Percentiles rank a stretch among this genome's conserved stretches.
Conservation (phyloP, 768 basidiomycete species). For the Suillus brevipes region DNA sequence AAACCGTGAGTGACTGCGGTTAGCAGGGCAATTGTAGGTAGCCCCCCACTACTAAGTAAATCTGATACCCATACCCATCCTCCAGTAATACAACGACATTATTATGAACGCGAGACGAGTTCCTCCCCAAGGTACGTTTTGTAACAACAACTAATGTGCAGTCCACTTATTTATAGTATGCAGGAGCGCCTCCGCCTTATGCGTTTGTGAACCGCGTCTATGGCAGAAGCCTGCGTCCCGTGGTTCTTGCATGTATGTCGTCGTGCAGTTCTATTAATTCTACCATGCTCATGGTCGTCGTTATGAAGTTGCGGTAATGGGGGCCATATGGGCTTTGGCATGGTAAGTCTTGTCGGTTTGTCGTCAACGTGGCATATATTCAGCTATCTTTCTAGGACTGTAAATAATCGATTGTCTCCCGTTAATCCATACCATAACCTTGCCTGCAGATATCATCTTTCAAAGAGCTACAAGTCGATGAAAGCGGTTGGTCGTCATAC, state of each 20-base stretch:
- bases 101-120: constrained; percentile 19
- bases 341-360: constrained; percentile 47
- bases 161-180: neutral
- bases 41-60: neutral
- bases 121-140: constrained; percentile 17
- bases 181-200: constrained; percentile 57
- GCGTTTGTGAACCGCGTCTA: constrained; percentile 60
- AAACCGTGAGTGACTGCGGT: neutral
- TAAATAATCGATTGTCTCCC: constrained; percentile 11
- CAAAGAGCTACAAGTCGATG: constrained; percentile 49
- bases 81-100: neutral
- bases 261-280: constrained; percentile 6
- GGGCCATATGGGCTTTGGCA: constrained; percentile 59
- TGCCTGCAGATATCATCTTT: constrained; percentile 59
- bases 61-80: neutral
- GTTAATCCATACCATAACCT: neutral
- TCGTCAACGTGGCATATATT: neutral
- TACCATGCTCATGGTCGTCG: constrained; percentile 1
- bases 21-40: neutral
- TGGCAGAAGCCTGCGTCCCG: constrained; percentile 56
- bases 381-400: constrained; percentile 20
- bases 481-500: constrained; percentile 42
- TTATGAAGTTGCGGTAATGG: constrained; percentile 40
- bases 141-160: too few species aligned
- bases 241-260: constrained; percentile 49